phyloP scores from a whole-genome alignment of 2,329 filamentous ascomycete species.

The Cladosporium halotolerans region DNA sequence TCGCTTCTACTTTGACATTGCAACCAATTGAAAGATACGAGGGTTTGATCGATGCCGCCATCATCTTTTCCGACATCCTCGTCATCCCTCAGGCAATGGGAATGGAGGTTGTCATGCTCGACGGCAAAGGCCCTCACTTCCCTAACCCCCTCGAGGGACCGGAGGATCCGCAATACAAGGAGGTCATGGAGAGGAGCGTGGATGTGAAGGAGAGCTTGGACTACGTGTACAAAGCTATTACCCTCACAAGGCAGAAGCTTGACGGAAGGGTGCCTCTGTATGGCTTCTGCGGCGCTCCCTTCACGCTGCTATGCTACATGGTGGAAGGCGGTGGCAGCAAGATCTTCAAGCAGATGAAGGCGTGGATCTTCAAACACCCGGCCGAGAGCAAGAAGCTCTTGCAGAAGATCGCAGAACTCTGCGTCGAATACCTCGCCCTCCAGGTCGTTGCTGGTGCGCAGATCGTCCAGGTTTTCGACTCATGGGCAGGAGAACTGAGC shows the following conservation, averaged over 20 bases:
- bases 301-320: constrained; percentile 98
- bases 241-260: constrained; percentile 80
- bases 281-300: constrained; percentile 94
- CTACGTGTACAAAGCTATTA: constrained; percentile 95
- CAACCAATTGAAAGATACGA: constrained; percentile 90
- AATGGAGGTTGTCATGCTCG: constrained; percentile 97
- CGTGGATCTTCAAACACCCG: constrained; percentile 89
- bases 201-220: constrained; percentile 77
- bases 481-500: constrained; percentile 91
- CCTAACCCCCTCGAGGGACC: constrained; percentile 75
- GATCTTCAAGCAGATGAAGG: constrained; percentile 89
- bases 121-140: constrained; percentile 94
- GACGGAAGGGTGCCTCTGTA: constrained; percentile 84
- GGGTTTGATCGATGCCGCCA: constrained; percentile 88
- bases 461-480: constrained; percentile 95
- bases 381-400: constrained; percentile 73
- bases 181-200: constrained; percentile 70
- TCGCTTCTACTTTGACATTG: constrained; percentile 86
- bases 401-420: constrained; percentile 87
- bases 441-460: constrained; percentile 93
- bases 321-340: constrained; percentile 95
- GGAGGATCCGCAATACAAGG: constrained; percentile 72
- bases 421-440: constrained; percentile 86
- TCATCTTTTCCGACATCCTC: constrained; percentile 98
- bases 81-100: constrained; percentile 97